phyloP scores from a whole-genome alignment of 2,329 filamentous ascomycete species.

The Beauveria sp. region DNA sequence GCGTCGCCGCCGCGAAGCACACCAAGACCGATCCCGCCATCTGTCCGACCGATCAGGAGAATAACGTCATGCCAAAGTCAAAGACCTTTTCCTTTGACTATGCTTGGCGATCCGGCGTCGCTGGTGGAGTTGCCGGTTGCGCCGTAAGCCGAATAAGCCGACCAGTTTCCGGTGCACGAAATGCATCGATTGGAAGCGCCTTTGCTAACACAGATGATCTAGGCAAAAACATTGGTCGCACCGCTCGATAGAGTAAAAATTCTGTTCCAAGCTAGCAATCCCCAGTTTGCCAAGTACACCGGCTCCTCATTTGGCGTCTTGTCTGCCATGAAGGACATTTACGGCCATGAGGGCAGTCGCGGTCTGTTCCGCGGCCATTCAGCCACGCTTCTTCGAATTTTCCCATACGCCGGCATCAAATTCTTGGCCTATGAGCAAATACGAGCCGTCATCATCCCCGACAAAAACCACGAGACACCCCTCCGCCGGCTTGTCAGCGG shows the following conservation, averaged over 20 bases:
- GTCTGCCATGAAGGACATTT: slow-evolving; percentile 79
- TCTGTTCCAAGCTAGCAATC: slow-evolving; percentile 92
- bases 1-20: slow-evolving; percentile 21
- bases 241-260: slow-evolving; percentile 98
- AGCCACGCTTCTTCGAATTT: slow-evolving; percentile 86
- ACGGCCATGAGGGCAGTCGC: slow-evolving; percentile 59
- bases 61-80: slow-evolving; percentile 32
- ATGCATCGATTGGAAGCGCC: neutral
- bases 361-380: slow-evolving; percentile 93
- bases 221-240: slow-evolving; percentile 94
- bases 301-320: slow-evolving; percentile 80
- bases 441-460: slow-evolving; percentile 67
- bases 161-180: neutral
- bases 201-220: slow-evolving; percentile 5
- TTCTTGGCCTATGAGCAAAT: slow-evolving; percentile 98
- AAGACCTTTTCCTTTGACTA: slow-evolving; percentile 71
- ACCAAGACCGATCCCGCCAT: slow-evolving; percentile 31
- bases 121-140: slow-evolving; percentile 86
- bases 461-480: slow-evolving; percentile 68
- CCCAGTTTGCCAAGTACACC: slow-evolving; percentile 87
- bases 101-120: slow-evolving; percentile 71
- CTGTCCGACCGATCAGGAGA: slow-evolving; percentile 44
- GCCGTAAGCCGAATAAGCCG: slow-evolving; percentile 53
- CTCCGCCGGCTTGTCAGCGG: slow-evolving; percentile 68
- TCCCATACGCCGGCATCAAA: slow-evolving; percentile 96